Evolutionary conservation across 768 basidiomycete species (phyloP), one percentile per base, ranked within the genome.

Genomic region (Pisolithus microcarpus): DNA sequence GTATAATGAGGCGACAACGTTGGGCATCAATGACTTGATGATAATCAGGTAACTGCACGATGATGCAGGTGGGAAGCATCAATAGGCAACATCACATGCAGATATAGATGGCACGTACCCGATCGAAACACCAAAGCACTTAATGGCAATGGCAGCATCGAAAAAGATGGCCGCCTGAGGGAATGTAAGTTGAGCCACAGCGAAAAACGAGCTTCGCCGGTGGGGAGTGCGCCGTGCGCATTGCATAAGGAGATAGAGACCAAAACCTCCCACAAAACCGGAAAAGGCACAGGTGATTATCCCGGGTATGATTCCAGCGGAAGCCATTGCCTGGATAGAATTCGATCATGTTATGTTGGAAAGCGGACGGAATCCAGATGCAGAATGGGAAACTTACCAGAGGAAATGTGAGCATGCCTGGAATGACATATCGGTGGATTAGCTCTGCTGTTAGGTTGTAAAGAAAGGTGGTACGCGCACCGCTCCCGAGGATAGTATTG

Each of bases 111-210:
- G 46, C 19, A 36, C 78, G 43, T 69, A 91, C 80, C 91, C 92
- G 59, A 94, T 84, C 31, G 90, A 91, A 3, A 98, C 95, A 18
- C 95, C 95, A 63, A 96, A 96, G 66, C 95, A 98, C 65, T 98
- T 98, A 65, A 84, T 85, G 9, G 92, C 92, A 58, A 98, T 92
- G 11, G 94, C 95, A 4, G 83, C 84, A 65, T 97, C 95, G 60
- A 98, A 95, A 65, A 91, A 88, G 37, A 91, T 72, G 0, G 87
- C 87, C 0, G 87, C 89, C 40, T 76, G 81, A 2, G 95, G 95
- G 65, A 92, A 96, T 0, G 95, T 95, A 56, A 98, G 70, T 63
- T 87, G 78, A 1, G 88, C 78, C 18, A 94, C 72, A 13, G 85
- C 82, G 57, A 91, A 91, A 67, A 93, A 95, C 7, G 89, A 91